Base-by-base conservation (phyloP, 768 basidiomycete species). In the Podaxis sp. region DNA sequence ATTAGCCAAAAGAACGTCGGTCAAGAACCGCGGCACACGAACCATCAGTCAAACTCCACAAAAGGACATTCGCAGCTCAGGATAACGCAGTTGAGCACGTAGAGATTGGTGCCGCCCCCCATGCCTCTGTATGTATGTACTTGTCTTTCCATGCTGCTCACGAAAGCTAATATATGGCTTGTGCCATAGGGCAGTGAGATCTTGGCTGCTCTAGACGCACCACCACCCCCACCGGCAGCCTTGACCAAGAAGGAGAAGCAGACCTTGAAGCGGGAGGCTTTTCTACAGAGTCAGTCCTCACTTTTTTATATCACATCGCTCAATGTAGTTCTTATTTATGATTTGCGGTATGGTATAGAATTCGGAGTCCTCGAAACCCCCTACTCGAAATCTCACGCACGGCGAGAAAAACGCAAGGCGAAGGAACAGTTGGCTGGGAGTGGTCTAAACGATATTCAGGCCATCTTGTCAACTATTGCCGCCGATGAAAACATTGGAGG, bases 381-480 rank as follows among this genome's bases (percentile, higher is more conserved):
- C 18, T 85, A 88, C 68, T 91, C 90, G 0, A 91, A 86, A 71
- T 87, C 85, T 18, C 90, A 91, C 67, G 76, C 73, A 47, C 82
- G 89, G 23, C 84, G 90, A 32, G 66, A 87, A 67, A 91, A 90
- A 68, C 84, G 84, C 65, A 90, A 84, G 67, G 84, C 81, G 52
- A 85, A 79, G 57, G 85, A 87, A 67, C 80, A 87, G 65, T 65
- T 86, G 21, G 82, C 76, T 0, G 78, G 79, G 55, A 80, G 81
- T 9, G 59, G 46, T 1, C 69, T 86, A 56, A 71, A 74, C 37
- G 80, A 81, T 28, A 79, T 86, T 46, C 77, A 82, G 61, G 72
- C 71, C 5, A 87, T 79, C n/a, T 77, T 90, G 62, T 76, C 79
- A 28, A 76, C 80, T 18, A 70, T 90, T 25, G 82, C 82, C 55